These are phyloP conservation scores for Botrytis medusae DNA, from an alignment of 2,329 filamentous ascomycete species.

Conservation along the genomic window DNA sequence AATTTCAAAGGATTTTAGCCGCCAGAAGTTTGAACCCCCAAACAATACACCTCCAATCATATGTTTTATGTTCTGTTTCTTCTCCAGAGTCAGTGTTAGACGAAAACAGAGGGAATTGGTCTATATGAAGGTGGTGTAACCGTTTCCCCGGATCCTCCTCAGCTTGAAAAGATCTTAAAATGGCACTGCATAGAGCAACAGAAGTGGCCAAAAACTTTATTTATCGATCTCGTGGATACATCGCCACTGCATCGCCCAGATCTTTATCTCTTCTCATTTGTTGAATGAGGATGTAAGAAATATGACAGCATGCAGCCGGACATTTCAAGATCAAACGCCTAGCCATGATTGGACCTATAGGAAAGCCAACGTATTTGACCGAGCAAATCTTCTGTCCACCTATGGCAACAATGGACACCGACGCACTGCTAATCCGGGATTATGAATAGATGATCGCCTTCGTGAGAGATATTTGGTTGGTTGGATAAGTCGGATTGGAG, in stretches of 20 bases:
- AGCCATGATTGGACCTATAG: conserved; percentile 5
- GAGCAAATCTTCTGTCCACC: background rate
- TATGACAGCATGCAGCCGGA: conserved; percentile 12
- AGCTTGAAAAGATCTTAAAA: conserved; percentile 1
- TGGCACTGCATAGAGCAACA: background rate
- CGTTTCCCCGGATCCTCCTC: conserved; percentile 14
- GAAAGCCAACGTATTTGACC: background rate
- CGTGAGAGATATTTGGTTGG: conserved; percentile 12
- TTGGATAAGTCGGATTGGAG: background rate
- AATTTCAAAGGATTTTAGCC: background rate
- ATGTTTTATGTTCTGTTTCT: background rate
- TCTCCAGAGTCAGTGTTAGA: background rate
- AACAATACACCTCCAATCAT: conserved; percentile 13
- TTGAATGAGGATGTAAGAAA: background rate
- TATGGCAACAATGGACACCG: background rate
- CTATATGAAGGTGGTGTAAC: conserved; percentile 1
- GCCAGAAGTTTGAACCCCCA: background rate
- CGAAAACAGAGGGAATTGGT: background rate
- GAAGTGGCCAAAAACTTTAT: background rate
- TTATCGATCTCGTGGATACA: conserved; percentile 5
- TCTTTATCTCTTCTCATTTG: conserved; percentile 1
- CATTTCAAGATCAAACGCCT: background rate
- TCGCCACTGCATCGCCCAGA: conserved; percentile 8
- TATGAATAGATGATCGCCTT: conserved; percentile 16
- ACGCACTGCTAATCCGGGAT: conserved; percentile 24